phyloP scores from a whole-genome alignment of 805 yeast genomes.

The Zygosaccharomyces siamensis region DNA sequence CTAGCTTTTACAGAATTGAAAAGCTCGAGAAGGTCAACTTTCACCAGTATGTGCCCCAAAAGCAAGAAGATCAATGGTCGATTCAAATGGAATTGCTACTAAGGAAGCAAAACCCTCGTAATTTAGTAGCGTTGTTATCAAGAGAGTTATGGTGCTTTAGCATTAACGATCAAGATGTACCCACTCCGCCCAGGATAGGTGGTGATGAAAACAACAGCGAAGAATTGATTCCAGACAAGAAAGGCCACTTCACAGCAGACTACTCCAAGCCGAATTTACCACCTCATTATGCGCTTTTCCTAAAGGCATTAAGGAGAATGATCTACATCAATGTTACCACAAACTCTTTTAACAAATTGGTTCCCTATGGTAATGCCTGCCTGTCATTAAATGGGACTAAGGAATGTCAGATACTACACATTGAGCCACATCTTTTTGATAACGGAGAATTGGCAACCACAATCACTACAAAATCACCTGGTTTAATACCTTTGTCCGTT shows the following conservation, averaged over 20 bases:
- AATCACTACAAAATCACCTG: conserved; percentile 31
- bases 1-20: conserved; percentile 31
- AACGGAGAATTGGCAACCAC: conserved; percentile 42
- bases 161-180: conserved; percentile 37
- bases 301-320: conserved; percentile 46
- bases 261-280: conserved; percentile 37
- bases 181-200: conserved; percentile 25
- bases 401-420: conserved; percentile 35
- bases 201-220: conserved; percentile 8
- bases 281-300: conserved; percentile 42
- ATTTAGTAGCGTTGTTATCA: conserved; percentile 37
- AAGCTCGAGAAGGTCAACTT: conserved; percentile 32
- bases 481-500: conserved; percentile 35
- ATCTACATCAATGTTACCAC: conserved; percentile 35
- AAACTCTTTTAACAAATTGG: conserved; percentile 33
- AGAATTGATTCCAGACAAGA: conserved; percentile 25
- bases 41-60: conserved; percentile 31
- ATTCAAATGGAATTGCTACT: conserved; percentile 40
- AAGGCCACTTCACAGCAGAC: conserved; percentile 33
- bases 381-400: conserved; percentile 24
- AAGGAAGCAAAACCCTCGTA: conserved; percentile 35
- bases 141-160: conserved; percentile 44
- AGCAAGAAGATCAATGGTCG: conserved; percentile 39
- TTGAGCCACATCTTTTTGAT: conserved; percentile 46
- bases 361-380: conserved; percentile 50